Base-by-base conservation (phyloP, 495 filamentous ascomycete genomes). In the Podospora fimiseda region DNA sequence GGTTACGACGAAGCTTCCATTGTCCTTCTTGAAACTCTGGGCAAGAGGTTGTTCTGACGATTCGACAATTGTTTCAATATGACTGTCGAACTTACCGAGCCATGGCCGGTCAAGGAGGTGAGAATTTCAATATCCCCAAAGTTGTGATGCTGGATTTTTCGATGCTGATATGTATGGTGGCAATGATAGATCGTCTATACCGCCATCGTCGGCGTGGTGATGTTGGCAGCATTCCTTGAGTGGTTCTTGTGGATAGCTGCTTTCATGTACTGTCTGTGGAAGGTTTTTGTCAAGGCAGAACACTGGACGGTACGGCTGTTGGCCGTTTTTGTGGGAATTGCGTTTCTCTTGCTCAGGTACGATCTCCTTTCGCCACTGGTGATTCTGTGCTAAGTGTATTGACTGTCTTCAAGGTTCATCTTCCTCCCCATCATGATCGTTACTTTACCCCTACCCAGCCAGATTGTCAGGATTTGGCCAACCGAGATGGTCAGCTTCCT, bases 371-470 rank as follows among this genome's bases (percentile, higher is more conserved):
- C 3, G 19, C 20, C 51, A 13, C 15, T 37, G 21, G 27, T 21
- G 1, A 19, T 1, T 24, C 3, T 21, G 20, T 9, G 9, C 9
- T 36, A 8, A 36, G n/a, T 3, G 8, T 36, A 23, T 0, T 20
- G 1, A 5, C n/a, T 16, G 30, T 15, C 22, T n/a, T 38, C 11
- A 19, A 96, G 91, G 61, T 78, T 75, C 50, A 87, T 92, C 37
- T 98, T 96, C 68, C 74, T 96, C 14, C 91, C 92, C 0, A 83
- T 96, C 53, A 96, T 98, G 90, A 62, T 97, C 23, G 90, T 96
- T 23, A 98, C 91, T 0, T 79, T 98, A 21, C 93, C 93, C 0
- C 74, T 97, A 9, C 93, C 93, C 6, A 60, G 77, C 9, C 75
- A 81, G 53, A 74, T 96, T 42, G 83, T 80, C 0, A 69, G 79